phyloP scores from a whole-genome alignment of 192 early-diverging fungal genomes.

The Blastocladiella britannica region DNA sequence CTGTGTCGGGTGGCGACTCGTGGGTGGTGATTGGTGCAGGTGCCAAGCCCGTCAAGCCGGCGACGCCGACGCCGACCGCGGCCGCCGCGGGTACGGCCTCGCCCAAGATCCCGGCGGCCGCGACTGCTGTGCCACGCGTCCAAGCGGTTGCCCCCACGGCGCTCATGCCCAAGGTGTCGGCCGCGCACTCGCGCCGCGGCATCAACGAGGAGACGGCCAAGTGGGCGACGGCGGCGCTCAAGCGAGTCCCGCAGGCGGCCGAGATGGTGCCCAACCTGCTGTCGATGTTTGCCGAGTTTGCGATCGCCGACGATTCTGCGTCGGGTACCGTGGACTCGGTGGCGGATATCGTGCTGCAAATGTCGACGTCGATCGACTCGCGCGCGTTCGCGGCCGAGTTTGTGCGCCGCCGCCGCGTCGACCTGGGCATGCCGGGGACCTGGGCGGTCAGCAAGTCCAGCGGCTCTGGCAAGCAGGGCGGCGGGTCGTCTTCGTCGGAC shows the following conservation, averaged over 20 bases:
- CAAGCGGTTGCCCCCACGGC: background rate
- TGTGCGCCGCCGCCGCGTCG: background rate
- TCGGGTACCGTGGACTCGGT: background rate
- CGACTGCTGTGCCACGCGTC: no score
- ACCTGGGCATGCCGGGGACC: background rate
- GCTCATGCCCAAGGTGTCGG: background rate
- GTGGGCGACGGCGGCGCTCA: background rate
- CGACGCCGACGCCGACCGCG: background rate
- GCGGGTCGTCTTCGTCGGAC: background rate
- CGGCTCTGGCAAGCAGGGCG: background rate
- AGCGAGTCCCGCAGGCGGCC: background rate
- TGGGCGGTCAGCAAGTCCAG: background rate
- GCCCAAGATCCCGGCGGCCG: no score
- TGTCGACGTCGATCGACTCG: background rate
- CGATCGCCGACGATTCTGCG: background rate
- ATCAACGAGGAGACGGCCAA: background rate
- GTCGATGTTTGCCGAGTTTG: background rate
- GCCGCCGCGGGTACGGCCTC: no score
- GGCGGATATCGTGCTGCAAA: background rate
- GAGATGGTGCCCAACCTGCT: background rate
- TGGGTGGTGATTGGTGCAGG: no score
- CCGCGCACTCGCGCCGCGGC: background rate
- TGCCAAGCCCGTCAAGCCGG: background rate
- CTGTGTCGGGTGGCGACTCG: no score
- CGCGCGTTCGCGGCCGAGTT: constrained; percentile 1